A percentile compares a stretch with the other conserved stretches of the same genome.
Conservation (phyloP, 805 yeast species). For the Candida saitoana region DNA sequence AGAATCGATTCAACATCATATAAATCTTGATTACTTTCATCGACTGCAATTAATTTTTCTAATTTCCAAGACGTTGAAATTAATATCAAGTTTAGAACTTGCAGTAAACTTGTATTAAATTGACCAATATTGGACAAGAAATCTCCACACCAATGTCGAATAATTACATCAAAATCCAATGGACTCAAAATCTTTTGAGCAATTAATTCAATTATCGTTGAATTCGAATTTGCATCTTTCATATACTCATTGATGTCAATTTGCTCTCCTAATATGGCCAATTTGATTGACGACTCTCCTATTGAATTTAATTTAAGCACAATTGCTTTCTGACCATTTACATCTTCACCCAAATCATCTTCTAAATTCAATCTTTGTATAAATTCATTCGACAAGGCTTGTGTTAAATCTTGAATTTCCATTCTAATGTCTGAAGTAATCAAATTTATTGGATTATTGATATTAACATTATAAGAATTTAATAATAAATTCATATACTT, state of each 20-base stretch:
- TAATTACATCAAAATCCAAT: constrained; percentile 17
- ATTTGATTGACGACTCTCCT: not conserved
- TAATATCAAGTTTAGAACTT: constrained; percentile 23
- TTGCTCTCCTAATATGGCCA: constrained; percentile 2
- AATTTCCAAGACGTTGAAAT: constrained; percentile 30
- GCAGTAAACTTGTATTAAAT: constrained; percentile 14
- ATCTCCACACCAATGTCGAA: constrained; percentile 19
- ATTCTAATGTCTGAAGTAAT: constrained; percentile 3
- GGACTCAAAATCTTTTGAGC: constrained; percentile 17
- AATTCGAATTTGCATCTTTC: not conserved
- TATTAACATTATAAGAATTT: not conserved
- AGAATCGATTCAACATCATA: constrained; percentile 22
- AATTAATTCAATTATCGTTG: constrained; percentile 9
- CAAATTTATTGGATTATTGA: not conserved
- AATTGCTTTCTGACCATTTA: not conserved
- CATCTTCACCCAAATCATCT: not conserved
- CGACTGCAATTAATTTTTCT: constrained; percentile 25
- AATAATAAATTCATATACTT: constrained; percentile 2
- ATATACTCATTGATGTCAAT: constrained; percentile 21
- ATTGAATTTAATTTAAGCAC: not conserved
- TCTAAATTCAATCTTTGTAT: not conserved
- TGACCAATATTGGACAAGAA: constrained; percentile 12
- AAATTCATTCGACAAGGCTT: not conserved
- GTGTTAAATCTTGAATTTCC: constrained; percentile 4
- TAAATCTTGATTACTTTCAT: constrained; percentile 16